These are phyloP conservation scores for Hypholoma sublateritium DNA, from an alignment of 768 basidiomycete species.

Conservation along the genomic window DNA sequence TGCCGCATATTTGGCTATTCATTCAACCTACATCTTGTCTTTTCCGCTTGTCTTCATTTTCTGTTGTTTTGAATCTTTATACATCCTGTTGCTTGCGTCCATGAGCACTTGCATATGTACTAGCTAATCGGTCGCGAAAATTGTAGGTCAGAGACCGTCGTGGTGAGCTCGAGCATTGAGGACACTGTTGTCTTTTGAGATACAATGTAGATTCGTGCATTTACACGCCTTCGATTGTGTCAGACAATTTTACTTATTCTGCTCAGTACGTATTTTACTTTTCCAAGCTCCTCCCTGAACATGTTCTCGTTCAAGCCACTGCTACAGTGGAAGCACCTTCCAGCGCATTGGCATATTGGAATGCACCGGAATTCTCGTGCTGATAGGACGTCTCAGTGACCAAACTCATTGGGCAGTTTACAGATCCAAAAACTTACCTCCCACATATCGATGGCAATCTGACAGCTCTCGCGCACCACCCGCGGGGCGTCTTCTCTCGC, in stretches of 20 bases:
- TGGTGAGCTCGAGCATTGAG: too few species aligned
- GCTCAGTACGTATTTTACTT: not conserved
- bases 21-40: not conserved
- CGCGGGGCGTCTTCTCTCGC: slow-evolving; percentile 72
- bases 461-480: slow-evolving; percentile 94
- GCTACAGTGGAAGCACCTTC: slow-evolving; percentile 13
- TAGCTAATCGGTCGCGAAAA: slow-evolving; percentile 4
- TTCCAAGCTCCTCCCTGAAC: not conserved
- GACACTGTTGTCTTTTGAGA: too few species aligned
- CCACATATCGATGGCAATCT: slow-evolving; percentile 97
- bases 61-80: not conserved
- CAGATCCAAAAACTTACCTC: slow-evolving; percentile 53
- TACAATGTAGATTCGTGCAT: too few species aligned
- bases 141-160: not conserved
- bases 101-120: not conserved
- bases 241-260: not conserved
- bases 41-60: not conserved
- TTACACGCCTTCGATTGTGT: too few species aligned
- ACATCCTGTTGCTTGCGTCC: not conserved
- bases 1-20: not conserved
- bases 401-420: not conserved
- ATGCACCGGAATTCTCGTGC: slow-evolving; percentile 81
- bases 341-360: slow-evolving; percentile 68
- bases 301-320: slow-evolving; percentile 4
- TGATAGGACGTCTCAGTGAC: slow-evolving; percentile 21